phyloP scores from a whole-genome alignment of 2,329 filamentous ascomycete species.

The Aspergillus brasiliensis region DNA sequence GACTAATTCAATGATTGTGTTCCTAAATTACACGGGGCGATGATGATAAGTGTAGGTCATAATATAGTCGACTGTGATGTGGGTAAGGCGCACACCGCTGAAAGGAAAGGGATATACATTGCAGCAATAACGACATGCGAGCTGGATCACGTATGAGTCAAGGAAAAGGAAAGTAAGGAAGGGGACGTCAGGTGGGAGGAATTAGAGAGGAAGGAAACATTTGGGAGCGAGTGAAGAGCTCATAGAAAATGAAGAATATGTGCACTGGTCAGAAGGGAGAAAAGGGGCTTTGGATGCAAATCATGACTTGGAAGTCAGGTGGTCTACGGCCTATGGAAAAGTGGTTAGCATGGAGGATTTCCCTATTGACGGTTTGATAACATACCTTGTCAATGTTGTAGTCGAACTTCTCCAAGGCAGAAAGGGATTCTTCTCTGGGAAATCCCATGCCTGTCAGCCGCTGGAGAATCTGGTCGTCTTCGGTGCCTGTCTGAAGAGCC shows the following conservation, averaged over 20 bases:
- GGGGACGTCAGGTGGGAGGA: conserved; percentile 7
- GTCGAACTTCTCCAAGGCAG: conserved; percentile 88
- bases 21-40: conserved; percentile 9
- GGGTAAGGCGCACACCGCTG: not conserved
- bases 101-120: conserved; percentile 13
- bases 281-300: conserved; percentile 4
- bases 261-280: conserved; percentile 11
- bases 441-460: conserved; percentile 90
- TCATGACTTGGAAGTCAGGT: conserved; percentile 46
- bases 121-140: conserved; percentile 4
- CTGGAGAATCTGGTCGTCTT: conserved; percentile 91
- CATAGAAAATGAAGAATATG: conserved; percentile 16
- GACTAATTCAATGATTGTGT: conserved; percentile 1
- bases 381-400: conserved; percentile 93
- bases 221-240: conserved; percentile 6
- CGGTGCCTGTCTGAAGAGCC: conserved; percentile 71
- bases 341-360: not conserved
- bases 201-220: conserved; percentile 6
- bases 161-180: conserved; percentile 18
- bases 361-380: conserved; percentile 18
- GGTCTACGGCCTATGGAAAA: conserved; percentile 42
- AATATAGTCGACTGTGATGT: not conserved
- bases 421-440: conserved; percentile 69
- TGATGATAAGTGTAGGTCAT: not conserved
- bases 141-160: conserved; percentile 18